Evolutionary conservation across 2,329 filamentous ascomycete species (phyloP).

Genomic region (Chaetomiaceae sp.): DNA sequence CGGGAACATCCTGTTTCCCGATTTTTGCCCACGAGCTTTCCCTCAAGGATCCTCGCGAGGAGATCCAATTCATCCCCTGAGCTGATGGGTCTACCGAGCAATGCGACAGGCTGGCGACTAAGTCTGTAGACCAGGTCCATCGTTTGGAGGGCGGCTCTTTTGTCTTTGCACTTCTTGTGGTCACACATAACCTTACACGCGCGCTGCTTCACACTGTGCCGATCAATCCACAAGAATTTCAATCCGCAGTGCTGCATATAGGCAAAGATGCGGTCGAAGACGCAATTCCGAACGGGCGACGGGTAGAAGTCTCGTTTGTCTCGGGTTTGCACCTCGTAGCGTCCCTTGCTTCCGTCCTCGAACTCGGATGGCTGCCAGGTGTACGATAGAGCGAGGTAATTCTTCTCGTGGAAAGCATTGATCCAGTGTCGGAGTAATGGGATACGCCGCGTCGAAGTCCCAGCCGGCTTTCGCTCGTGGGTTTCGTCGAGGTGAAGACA

Average conservation of each 20-base stretch:
- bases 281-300: not conserved
- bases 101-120: conserved; percentile 29
- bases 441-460: not conserved
- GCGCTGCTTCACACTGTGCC: conserved; percentile 23
- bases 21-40: conserved; percentile 18
- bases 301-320: not conserved
- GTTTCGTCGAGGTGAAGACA: not conserved
- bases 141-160: conserved; percentile 27
- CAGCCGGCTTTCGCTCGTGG: not conserved
- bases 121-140: conserved; percentile 33
- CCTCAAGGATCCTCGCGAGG: conserved; percentile 20
- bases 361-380: not conserved
- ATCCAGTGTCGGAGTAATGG: not conserved
- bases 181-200: conserved; percentile 21
- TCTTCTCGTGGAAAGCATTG: not conserved
- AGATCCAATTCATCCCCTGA: conserved; percentile 16
- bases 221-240: conserved; percentile 30
- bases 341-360: not conserved
- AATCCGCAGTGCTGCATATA: not conserved
- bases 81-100: conserved; percentile 23
- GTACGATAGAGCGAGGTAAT: not conserved
- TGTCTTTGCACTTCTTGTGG: conserved; percentile 24
- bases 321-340: not conserved
- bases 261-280: not conserved
- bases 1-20: not conserved